These are phyloP conservation scores for Oxalis stricta DNA, from an alignment of 441 rosid genomes.

Conservation along the genomic window DNA sequence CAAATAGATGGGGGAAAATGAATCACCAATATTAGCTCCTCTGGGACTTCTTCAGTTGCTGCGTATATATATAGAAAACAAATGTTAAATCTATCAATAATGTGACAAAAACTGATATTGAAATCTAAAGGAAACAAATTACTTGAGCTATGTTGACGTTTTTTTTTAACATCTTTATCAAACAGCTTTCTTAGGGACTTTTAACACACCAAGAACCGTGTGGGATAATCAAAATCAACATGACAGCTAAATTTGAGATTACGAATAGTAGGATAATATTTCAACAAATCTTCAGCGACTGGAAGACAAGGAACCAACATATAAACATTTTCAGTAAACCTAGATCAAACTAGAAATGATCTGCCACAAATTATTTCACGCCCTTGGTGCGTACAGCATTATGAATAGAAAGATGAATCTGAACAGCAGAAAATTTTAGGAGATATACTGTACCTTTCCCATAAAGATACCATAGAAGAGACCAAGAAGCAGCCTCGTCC, in stretches of 20 bases:
- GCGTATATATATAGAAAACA: slow-evolving; percentile 22
- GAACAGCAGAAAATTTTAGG: slow-evolving; percentile 5
- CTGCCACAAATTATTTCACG: neutral
- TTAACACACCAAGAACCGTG: neutral
- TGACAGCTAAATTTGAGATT: neutral
- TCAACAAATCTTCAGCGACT: neutral
- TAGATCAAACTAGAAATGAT: neutral
- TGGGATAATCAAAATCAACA: too few species aligned
- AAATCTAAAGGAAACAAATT: neutral
- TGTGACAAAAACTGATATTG: neutral
- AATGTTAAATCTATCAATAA: neutral
- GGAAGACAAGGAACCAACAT: neutral
- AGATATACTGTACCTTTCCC: slow-evolving; percentile 63
- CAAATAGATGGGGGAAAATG: slow-evolving; percentile 1
- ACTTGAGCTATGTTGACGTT: neutral
- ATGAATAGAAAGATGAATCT: neutral
- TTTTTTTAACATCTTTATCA: neutral
- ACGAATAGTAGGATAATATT: too few species aligned
- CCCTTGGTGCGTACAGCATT: neutral
- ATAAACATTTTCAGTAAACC: too few species aligned
- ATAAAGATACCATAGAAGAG: slow-evolving; percentile 87
- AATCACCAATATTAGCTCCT: slow-evolving; percentile 54
- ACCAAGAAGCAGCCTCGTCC: slow-evolving; percentile 98
- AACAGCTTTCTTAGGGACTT: neutral
- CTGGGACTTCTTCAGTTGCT: slow-evolving; percentile 72